Base-by-base conservation (phyloP, 345 rosid genomes). In the Carallia brachiata region DNA sequence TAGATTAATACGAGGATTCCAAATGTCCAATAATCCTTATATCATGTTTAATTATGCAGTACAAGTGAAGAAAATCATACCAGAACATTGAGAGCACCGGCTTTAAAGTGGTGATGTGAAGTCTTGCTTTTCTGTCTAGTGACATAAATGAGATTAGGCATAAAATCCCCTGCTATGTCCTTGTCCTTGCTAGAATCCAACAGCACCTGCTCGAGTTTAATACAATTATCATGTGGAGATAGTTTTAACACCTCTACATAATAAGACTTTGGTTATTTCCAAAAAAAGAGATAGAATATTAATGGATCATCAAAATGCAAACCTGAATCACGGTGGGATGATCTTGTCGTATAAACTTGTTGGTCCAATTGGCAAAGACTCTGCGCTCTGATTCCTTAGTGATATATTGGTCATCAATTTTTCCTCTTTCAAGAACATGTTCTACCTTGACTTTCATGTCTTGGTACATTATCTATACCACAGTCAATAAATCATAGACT, bases 51-150 rank as follows among this genome's bases (percentile, higher is more conserved):
- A 39, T 39, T 7, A 39, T 39, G 0, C 7, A 10, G 44, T 44
- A 15, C 50, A 44, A 44, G 12, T 0, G 16, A 44, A 44, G 16
- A 12, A 44, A 44, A 44, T 12, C 17, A 12, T 83, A 86, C 93
- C 85, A 90, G 61, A 7, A 74, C 81, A 70, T 92, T 92, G 40
- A 92, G 92, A 73, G 98, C 98, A 57, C 98, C 98, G 12, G 91
- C 95, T 77, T 92, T 92, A 70, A 80, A 92, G 70, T 88, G 75
- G 75, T 92, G 96, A 10, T 70, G 82, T 32, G 79, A 78, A 37
- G 74, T 71, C 66, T 66, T 81, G 79, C 79, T 76, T 75, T 90
- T 92, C 73, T 87, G 82, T 63, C 98, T 72, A 1, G 93, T 84
- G 52, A 92, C 75, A 54, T 90, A 92, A 4, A 90, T 76, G 60